phyloP scores from a whole-genome alignment of 169 alveolate genomes.

The Plasmodium vinckei region DNA sequence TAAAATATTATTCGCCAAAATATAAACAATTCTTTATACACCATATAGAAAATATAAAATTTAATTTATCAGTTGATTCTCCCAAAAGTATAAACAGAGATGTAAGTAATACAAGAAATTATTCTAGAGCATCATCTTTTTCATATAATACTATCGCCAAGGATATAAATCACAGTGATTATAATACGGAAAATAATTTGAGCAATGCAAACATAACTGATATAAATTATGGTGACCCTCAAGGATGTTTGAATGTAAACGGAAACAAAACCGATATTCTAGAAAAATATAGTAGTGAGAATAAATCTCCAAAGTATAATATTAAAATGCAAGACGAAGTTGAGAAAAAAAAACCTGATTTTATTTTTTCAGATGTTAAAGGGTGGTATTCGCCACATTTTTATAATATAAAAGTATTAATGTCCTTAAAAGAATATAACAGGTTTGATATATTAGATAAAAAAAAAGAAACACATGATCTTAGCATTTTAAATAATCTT shows the following conservation, averaged over 20 bases:
- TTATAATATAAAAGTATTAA: constrained; percentile 61
- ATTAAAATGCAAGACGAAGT: constrained; percentile 21
- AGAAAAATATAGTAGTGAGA: constrained; percentile 13
- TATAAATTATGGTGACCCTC: not conserved
- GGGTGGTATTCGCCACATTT: constrained; percentile 76
- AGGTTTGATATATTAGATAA: constrained; percentile 50
- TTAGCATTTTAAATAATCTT: constrained; percentile 10
- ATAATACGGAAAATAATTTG: not conserved
- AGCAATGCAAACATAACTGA: not conserved
- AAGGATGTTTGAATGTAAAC: not conserved
- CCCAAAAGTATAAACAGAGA: constrained; percentile 17
- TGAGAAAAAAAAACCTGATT: constrained; percentile 34
- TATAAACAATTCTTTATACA: constrained; percentile 73
- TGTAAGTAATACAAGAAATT: not conserved
- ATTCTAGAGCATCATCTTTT: not conserved
- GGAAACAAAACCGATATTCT: not conserved
- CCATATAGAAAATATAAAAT: constrained; percentile 51
- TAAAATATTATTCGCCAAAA: constrained; percentile 73
- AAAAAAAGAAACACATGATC: constrained; percentile 28
- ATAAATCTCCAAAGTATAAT: not conserved
- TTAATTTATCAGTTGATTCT: constrained; percentile 11
- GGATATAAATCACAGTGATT: not conserved
- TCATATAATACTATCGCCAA: not conserved
- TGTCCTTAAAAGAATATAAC: constrained; percentile 35
- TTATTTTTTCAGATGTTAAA: constrained; percentile 53